Evolutionary conservation across 768 basidiomycete genomes (phyloP), one percentile per base, ranked within the genome.

Genomic region (Tricholoma matsutake): DNA sequence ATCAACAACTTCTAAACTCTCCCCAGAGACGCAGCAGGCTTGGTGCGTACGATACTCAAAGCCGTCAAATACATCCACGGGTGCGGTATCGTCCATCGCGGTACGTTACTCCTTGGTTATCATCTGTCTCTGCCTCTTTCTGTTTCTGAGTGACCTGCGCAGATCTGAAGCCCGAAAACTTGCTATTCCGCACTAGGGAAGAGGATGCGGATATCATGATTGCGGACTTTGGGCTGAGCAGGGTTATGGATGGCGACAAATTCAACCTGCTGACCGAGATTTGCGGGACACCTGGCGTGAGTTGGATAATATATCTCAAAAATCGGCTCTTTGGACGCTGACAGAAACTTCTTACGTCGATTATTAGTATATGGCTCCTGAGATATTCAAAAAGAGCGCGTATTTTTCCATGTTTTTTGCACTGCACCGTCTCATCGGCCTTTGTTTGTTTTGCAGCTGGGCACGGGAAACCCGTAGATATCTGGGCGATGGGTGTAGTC

Each of bases 401-500:
- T 75, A 2, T 14, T 54, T n/a, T 20, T 35, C 51, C 49, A 9
- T 52, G 31, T 22, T 58, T 22, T 58, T 61, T 11, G 54, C 29
- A 13, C 2, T 11, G 4, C 39, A 53, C 41, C 29, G 56, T 55
- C 58, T 55, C 64, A 47, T 43, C 35, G 34, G 16, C 56, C 28
- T 20, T 18, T 25, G 22, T 20, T 22, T 45, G 2, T 45, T n/a
- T 47, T 57, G 31, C 69, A 91, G 90, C 87, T 58, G 96, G 96
- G 3, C 96, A 99, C 68, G 86, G 90, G 43, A 97, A 92, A 76
- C 95, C 96, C 8, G 96, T 97, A 16, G 96, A 96, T 68, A 77
- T 96, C 58, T 96, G 94, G 96, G 95, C 96, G 1, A 96, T 98
- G 86, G 96, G 96, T 39, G 96, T 99, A 54, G 96, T 99, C 73